phyloP scores from a whole-genome alignment of 2,329 filamentous ascomycete genomes.

The Clonostachys byssicola region DNA sequence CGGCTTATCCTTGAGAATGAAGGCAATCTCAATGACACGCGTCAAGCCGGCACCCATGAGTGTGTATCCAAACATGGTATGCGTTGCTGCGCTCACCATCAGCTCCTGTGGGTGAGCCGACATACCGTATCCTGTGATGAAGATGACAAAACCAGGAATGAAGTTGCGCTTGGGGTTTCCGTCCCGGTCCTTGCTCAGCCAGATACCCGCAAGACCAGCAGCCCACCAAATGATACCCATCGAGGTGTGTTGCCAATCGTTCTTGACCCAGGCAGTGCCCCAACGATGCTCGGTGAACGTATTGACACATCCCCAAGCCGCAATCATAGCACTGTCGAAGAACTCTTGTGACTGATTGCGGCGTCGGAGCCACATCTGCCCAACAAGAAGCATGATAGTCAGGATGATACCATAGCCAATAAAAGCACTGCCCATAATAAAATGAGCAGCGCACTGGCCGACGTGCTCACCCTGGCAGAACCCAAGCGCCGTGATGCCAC shows the following conservation, averaged over 20 bases:
- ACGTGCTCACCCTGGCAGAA: slow-evolving; percentile 91
- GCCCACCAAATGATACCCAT: slow-evolving; percentile 99
- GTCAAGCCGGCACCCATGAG: slow-evolving; percentile 85
- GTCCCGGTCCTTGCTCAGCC: slow-evolving; percentile 81
- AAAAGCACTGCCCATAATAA: slow-evolving; percentile 98
- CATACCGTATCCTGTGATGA: slow-evolving; percentile 95
- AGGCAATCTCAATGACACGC: slow-evolving; percentile 86
- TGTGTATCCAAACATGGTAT: slow-evolving; percentile 88
- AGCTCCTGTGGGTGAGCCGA: slow-evolving; percentile 83
- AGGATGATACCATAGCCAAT: slow-evolving; percentile 89
- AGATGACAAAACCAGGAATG: slow-evolving; percentile 84
- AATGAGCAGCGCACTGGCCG: slow-evolving; percentile 91
- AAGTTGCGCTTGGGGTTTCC: slow-evolving; percentile 89
- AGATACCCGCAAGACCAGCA: slow-evolving; percentile 85
- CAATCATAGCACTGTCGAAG: slow-evolving; percentile 88
- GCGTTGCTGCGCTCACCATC: slow-evolving; percentile 81
- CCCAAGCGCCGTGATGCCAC: slow-evolving; percentile 85
- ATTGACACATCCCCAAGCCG: slow-evolving; percentile 94
- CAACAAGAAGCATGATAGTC: slow-evolving; percentile 80
- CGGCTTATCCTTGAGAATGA: slow-evolving; percentile 72
- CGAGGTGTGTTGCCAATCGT: slow-evolving; percentile 96
- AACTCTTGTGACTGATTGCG: slow-evolving; percentile 92
- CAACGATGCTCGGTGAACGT: slow-evolving; percentile 97
- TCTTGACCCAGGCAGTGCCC: slow-evolving; percentile 84
- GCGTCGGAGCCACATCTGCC: slow-evolving; percentile 79